phyloP scores from a whole-genome alignment of 2,329 filamentous ascomycete species.

The Ascocoryne sarcoides region DNA sequence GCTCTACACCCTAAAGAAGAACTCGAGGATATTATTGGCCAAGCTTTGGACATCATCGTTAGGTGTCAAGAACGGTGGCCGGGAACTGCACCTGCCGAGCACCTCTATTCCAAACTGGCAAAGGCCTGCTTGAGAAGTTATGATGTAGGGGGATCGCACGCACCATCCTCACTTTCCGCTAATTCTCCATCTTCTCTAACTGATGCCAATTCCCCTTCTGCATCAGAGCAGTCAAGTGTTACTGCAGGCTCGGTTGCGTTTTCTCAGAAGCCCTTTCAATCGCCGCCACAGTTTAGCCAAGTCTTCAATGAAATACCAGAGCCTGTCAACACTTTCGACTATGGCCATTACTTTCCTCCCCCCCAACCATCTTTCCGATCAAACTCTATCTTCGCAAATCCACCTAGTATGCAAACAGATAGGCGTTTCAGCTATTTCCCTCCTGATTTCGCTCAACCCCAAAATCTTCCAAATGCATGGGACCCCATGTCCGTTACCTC shows the following conservation, averaged over 20 bases:
- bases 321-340: slow-evolving; percentile 26
- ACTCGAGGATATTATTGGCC: slow-evolving; percentile 64
- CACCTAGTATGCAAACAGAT: slow-evolving; percentile 42
- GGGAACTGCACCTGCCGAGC: slow-evolving; percentile 72
- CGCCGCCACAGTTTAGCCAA: slow-evolving; percentile 47
- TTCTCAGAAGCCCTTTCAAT: slow-evolving; percentile 31
- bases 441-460: slow-evolving; percentile 37
- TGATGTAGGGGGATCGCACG: slow-evolving; percentile 42
- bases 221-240: slow-evolving; percentile 33
- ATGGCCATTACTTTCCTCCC: slow-evolving; percentile 14
- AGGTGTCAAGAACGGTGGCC: slow-evolving; percentile 85
- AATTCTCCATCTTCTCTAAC: slow-evolving; percentile 32
- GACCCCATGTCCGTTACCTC: slow-evolving; percentile 15
- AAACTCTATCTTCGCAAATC: slow-evolving; percentile 57
- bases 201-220: slow-evolving; percentile 39
- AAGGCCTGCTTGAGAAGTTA: slow-evolving; percentile 84
- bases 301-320: slow-evolving; percentile 50
- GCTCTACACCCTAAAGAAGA: slow-evolving; percentile 63
- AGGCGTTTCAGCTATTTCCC: slow-evolving; percentile 57
- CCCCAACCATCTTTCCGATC: slow-evolving; percentile 49
- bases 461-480: slow-evolving; percentile 24
- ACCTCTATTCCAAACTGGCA: slow-evolving; percentile 80
- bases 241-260: slow-evolving; percentile 29
- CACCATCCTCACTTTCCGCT: slow-evolving; percentile 41
- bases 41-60: slow-evolving; percentile 69